phyloP scores from a whole-genome alignment of 352 stramenopile genomes.

The Lagenidium sp. region DNA sequence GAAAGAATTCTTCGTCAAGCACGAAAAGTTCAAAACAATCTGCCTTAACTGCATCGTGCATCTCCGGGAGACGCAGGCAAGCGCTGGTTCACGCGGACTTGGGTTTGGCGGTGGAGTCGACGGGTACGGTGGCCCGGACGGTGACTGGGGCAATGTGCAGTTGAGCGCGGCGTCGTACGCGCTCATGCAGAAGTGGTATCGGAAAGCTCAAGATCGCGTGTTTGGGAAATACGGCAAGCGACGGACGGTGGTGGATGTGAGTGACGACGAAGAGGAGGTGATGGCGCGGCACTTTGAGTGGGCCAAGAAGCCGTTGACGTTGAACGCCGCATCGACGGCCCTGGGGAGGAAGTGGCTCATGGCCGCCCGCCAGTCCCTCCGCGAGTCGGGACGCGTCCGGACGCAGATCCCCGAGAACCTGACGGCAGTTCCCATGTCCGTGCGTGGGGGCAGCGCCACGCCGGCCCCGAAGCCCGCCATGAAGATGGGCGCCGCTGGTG shows the following conservation, averaged over 20 bases:
- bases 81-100: conserved; percentile 15
- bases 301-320: conserved; percentile 55
- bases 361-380: conserved; percentile 48
- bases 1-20: conserved; percentile 93
- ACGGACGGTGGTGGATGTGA: conserved; percentile 61
- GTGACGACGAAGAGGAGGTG: conserved; percentile 81
- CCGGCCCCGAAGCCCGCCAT: conserved; percentile 56
- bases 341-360: conserved; percentile 79
- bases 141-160: conserved; percentile 44
- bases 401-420: conserved; percentile 38
- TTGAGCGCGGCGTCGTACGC: conserved; percentile 83
- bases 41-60: conserved; percentile 91
- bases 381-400: conserved; percentile 26
- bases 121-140: conserved; percentile 19
- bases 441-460: conserved; percentile 36
- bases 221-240: conserved; percentile 66
- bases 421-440: conserved; percentile 38
- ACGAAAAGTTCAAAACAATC: conserved; percentile 93
- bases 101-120: conserved; percentile 7
- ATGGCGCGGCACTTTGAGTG: conserved; percentile 61
- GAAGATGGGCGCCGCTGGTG: conserved; percentile 67
- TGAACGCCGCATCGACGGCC: conserved; percentile 75
- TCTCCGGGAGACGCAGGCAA: conserved; percentile 32
- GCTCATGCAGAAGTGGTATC: conserved; percentile 90
- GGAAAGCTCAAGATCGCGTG: conserved; percentile 82